Evolutionary conservation across 2,329 filamentous ascomycete species (phyloP), one percentile per base, ranked within the genome.

Genomic region (Aspergillus jensenii): DNA sequence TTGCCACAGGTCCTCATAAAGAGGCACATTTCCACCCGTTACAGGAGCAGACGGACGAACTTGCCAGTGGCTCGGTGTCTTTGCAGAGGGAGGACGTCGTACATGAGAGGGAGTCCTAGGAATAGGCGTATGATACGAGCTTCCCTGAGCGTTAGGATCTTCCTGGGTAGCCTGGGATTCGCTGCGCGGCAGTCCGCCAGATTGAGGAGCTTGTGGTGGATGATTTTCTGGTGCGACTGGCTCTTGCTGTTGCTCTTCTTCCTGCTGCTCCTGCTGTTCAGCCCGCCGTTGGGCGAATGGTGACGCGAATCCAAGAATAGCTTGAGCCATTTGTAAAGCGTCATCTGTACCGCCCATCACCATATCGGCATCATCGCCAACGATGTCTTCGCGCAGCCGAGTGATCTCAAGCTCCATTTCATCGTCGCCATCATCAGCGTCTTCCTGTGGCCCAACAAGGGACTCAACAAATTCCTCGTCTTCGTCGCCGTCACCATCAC

Each of bases 1-100:
- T 70, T 93, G 87, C 78, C 91, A 92, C 5, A 99, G 82, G 68
- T 99, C 90, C 73, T 99, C 95, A 54, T 92, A 89, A 15, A 85
- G 82, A 48, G 88, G 88, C 6, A 88, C 78, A 54, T 82, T 83
- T 33, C 85, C 82, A 43, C 82, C 81, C 56, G 85, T 82, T 45
- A 81, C 83, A 71, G 90, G 93, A 33, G 84, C 83, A 17, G 84
- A 79, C 6, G 93, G 91, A 37, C 89, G 91, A 66, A 91, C 88
- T 37, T 95, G 82, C 93, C 93, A 98, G 75, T 97, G 93, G 53
- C 84, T 82, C 12, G 90, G 83, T 11, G 84, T 82, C 48, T 76
- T 76, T n/a, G 75, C 67, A 3, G 75, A 74, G 27, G 75, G 70
- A 15, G 77, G 72, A 50, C 77, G 81, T 19, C 71, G 73, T 64